Evolutionary conservation across 1,284 basidiomycete genomes (phyloP).

Genomic region (Ustilago shanxiensis): DNA sequence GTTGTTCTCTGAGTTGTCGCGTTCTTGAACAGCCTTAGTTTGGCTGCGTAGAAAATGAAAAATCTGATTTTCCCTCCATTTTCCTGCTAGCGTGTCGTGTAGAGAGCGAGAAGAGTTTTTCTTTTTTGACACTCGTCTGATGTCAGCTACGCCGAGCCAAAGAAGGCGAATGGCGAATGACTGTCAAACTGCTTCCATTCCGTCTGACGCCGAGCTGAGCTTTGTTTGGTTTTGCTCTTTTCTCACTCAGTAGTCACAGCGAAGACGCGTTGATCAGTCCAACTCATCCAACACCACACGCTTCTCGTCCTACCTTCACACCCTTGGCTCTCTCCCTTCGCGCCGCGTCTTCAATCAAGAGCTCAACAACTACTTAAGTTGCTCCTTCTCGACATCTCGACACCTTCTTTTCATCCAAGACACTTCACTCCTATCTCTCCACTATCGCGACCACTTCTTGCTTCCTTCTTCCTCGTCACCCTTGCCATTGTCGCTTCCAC

Average conservation of each 20-base stretch:
- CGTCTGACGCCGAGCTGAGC: constrained; percentile 11
- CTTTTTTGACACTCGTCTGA: constrained; percentile 16
- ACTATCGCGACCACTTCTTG: constrained; percentile 4
- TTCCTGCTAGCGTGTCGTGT: constrained; percentile 32
- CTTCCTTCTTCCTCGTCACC: constrained; percentile 8
- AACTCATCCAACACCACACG: constrained; percentile 33
- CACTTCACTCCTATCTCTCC: constrained; percentile 9
- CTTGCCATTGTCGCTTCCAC: not conserved
- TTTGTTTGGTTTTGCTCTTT: too few species aligned
- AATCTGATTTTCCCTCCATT: not conserved
- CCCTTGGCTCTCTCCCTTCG: not conserved
- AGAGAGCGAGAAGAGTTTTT: constrained; percentile 32
- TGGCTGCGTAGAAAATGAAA: constrained; percentile 12
- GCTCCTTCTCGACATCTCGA: constrained; percentile 16
- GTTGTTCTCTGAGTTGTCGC: not conserved
- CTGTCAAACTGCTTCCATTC: not conserved
- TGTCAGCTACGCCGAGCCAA: constrained; percentile 22
- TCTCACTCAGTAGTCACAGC: not conserved
- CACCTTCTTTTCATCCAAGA: constrained; percentile 28
- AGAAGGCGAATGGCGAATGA: not conserved
- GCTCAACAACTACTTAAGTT: constrained; percentile 37
- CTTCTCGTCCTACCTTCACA: constrained; percentile 25
- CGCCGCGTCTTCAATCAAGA: constrained; percentile 19
- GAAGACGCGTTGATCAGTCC: constrained; percentile 34
- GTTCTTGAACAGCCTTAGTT: not conserved